Evolutionary conservation across 2,329 filamentous ascomycete genomes (phyloP).

Genomic region (Fragosphaeria purpurea): DNA sequence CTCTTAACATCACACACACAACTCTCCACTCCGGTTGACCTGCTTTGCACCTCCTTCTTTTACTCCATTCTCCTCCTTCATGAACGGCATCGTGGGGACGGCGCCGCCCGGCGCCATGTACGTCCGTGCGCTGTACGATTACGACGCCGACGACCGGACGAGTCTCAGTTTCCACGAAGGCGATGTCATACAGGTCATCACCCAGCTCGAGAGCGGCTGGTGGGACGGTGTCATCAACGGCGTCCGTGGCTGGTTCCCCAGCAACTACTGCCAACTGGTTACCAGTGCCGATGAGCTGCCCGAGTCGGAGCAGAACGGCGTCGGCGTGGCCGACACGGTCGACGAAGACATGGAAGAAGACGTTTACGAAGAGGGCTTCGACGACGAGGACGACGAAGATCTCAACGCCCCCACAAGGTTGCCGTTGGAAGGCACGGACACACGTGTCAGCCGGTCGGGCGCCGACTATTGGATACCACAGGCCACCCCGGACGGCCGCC

Average conservation of each 20-base stretch:
- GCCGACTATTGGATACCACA: constrained; percentile 98
- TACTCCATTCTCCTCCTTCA: constrained; percentile 17
- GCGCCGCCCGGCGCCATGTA: constrained; percentile 65
- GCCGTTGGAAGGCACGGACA: constrained; percentile 58
- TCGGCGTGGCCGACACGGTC: constrained; percentile 41
- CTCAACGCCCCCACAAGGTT: constrained; percentile 35
- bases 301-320: constrained; percentile 47
- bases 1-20: background rate
- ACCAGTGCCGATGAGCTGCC: constrained; percentile 63
- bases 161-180: constrained; percentile 95
- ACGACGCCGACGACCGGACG: constrained; percentile 93
- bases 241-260: constrained; percentile 96
- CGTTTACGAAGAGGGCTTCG: constrained; percentile 55
- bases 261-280: constrained; percentile 93
- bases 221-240: constrained; percentile 99
- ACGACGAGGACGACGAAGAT: constrained; percentile 54
- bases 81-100: constrained; percentile 53
- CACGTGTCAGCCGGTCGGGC: constrained; percentile 59
- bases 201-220: constrained; percentile 95
- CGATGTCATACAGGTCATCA: constrained; percentile 97
- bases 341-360: constrained; percentile 60
- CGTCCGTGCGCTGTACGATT: constrained; percentile 93
- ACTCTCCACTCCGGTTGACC: too few relatives aligned
- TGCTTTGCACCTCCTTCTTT: background rate
- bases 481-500: constrained; percentile 79